Conservation (phyloP, 2,329 filamentous ascomycete genomes). For the Calonectria crousiana region DNA sequence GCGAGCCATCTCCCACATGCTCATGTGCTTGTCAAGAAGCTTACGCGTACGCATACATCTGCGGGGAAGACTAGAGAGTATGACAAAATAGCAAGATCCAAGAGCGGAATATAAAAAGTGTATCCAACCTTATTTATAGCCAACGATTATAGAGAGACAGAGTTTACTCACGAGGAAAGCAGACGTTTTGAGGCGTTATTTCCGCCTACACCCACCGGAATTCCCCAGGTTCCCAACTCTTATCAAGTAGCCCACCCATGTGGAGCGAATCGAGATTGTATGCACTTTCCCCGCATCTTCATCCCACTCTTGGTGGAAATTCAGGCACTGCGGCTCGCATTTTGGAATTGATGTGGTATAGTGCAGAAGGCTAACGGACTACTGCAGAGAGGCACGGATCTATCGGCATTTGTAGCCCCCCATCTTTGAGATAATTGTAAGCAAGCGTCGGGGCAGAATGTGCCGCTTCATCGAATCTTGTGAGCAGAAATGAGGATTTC, state of each 20-base stretch:
- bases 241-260: background rate
- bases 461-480: background rate
- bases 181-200: background rate
- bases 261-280: background rate
- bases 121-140: background rate
- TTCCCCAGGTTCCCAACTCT: background rate
- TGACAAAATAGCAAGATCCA: background rate
- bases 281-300: background rate
- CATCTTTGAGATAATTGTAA: background rate
- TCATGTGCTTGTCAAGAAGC: background rate
- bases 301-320: background rate
- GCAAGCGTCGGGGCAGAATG: background rate
- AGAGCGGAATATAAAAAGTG: background rate
- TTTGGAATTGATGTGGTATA: background rate
- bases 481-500: background rate
- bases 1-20: background rate
- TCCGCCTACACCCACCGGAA: background rate
- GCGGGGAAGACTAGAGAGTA: background rate
- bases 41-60: background rate
- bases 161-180: background rate
- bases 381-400: background rate
- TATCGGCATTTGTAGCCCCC: background rate
- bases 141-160: background rate
- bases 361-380: background rate
- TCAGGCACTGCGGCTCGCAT: background rate